Evolutionary conservation across 768 basidiomycete species (phyloP).

Genomic region (Mycena haematopus): DNA sequence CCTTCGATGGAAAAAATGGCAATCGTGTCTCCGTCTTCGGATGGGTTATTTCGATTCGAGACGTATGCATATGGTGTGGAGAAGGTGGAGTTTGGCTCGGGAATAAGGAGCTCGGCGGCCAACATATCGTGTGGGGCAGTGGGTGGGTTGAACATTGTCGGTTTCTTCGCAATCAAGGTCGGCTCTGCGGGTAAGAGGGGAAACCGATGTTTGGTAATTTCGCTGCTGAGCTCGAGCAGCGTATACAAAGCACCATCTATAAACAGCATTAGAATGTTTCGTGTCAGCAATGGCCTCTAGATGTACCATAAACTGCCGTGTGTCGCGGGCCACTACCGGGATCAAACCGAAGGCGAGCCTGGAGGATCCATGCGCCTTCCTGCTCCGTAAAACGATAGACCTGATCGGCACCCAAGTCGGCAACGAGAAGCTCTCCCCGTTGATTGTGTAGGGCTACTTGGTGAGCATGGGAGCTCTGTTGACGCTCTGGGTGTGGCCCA

Average conservation of each 20-base stretch:
- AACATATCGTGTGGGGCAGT: slow-evolving; percentile 57
- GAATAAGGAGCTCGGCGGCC: slow-evolving; percentile 74
- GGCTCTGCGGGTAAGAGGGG: slow-evolving; percentile 49
- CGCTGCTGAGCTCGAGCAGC: slow-evolving; percentile 68
- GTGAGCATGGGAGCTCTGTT: slow-evolving; percentile 79
- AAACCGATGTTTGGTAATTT: slow-evolving; percentile 61
- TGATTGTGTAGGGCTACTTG: slow-evolving; percentile 62
- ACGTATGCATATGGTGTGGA: slow-evolving; percentile 68
- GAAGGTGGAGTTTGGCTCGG: slow-evolving; percentile 56
- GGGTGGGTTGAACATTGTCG: slow-evolving; percentile 55
- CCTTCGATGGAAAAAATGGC: slow-evolving; percentile 67
- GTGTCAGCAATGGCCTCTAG: neutral
- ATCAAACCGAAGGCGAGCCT: slow-evolving; percentile 54
- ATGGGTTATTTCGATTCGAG: slow-evolving; percentile 78
- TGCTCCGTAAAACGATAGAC: slow-evolving; percentile 61
- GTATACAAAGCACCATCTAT: slow-evolving; percentile 71
- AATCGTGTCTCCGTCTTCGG: slow-evolving; percentile 73
- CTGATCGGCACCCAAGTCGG: slow-evolving; percentile 79
- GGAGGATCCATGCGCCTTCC: slow-evolving; percentile 55
- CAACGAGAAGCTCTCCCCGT: slow-evolving; percentile 66
- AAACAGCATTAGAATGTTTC: slow-evolving; percentile 4
- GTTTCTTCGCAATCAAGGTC: slow-evolving; percentile 50
- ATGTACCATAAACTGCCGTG: slow-evolving; percentile 64
- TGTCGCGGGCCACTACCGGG: slow-evolving; percentile 77
- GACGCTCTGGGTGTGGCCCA: slow-evolving; percentile 72